Conservation (phyloP, 768 basidiomycete species). For the Lepiota subincarnata region DNA sequence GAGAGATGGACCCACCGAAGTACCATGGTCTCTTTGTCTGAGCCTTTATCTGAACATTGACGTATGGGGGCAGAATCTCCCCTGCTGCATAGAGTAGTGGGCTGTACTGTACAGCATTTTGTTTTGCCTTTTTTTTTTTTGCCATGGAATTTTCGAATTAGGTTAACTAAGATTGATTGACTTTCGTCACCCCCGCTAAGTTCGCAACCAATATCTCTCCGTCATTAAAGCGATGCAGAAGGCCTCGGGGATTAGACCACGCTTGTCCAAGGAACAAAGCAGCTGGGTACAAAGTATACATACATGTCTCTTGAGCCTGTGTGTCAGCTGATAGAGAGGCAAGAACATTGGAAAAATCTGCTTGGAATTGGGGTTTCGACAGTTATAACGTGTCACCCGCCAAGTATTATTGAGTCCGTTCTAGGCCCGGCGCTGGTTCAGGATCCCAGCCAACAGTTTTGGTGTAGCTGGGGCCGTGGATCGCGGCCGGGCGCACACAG, state of each 20-base stretch:
- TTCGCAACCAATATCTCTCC: slow-evolving; percentile 2
- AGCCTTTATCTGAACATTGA: slow-evolving; percentile 3
- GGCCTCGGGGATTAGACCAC: slow-evolving; percentile 3
- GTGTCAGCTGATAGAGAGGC: neutral
- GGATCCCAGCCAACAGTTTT: neutral
- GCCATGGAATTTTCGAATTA: too few relatives aligned
- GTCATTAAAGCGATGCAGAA: slow-evolving; percentile 2
- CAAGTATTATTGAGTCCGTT: neutral
- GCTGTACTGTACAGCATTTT: neutral
- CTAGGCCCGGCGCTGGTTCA: neutral
- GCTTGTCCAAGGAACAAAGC: neutral
- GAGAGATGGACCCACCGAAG: too few relatives aligned
- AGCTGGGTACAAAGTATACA: neutral
- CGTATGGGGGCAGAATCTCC: neutral
- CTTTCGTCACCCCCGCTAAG: slow-evolving; percentile 12
- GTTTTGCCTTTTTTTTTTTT: neutral
- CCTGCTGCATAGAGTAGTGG: neutral
- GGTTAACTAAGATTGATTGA: slow-evolving; percentile 5
- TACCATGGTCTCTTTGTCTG: too few relatives aligned
- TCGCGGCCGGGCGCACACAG: neutral
- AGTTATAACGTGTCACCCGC: too few relatives aligned
- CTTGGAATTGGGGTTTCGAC: neutral
- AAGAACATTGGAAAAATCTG: neutral
- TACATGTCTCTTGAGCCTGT: neutral
- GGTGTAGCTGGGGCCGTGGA: neutral